Evolutionary conservation across 768 basidiomycete species (phyloP).

Genomic region (Epithele typhae): DNA sequence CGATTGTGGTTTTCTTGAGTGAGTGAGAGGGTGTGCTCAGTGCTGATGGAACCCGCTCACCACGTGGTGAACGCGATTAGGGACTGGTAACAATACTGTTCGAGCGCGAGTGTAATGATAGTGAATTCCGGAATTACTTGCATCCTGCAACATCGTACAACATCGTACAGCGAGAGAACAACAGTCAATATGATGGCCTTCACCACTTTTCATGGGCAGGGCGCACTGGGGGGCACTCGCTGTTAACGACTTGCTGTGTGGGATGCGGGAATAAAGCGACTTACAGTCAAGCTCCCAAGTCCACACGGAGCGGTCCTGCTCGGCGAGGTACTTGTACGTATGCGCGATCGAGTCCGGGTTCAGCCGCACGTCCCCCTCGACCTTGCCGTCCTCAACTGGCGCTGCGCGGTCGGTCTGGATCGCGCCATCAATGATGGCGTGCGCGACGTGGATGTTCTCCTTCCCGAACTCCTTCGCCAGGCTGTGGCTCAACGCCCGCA

Average conservation of each 20-base stretch:
- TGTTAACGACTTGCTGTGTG: no score
- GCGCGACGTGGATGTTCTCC: constrained; percentile 39
- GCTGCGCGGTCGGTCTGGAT: constrained; percentile 1
- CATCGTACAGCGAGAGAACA: no score
- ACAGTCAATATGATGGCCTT: no score
- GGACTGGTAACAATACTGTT: no score
- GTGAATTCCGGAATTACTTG: no score
- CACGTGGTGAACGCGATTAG: constrained; percentile 37
- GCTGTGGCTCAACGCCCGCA: constrained; percentile 36
- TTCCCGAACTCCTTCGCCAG: constrained; percentile 39
- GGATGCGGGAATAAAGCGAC: constrained; percentile 29
- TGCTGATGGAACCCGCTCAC: no score
- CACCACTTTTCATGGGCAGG: constrained; percentile 52
- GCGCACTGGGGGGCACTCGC: constrained; percentile 34
- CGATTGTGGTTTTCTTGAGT: no score
- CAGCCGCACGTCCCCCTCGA: constrained; percentile 45
- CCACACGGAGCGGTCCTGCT: constrained; percentile 68
- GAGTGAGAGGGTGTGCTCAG: no score
- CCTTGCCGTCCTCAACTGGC: constrained; percentile 26
- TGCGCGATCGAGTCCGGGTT: constrained; percentile 66
- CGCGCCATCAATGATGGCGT: constrained; percentile 68
- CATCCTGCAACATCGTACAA: no score
- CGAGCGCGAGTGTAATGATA: no score
- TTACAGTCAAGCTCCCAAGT: constrained; percentile 77
- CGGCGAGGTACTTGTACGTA: constrained; percentile 59